phyloP scores from a whole-genome alignment of 495 filamentous ascomycete species.

The Geoglossum glabrum region DNA sequence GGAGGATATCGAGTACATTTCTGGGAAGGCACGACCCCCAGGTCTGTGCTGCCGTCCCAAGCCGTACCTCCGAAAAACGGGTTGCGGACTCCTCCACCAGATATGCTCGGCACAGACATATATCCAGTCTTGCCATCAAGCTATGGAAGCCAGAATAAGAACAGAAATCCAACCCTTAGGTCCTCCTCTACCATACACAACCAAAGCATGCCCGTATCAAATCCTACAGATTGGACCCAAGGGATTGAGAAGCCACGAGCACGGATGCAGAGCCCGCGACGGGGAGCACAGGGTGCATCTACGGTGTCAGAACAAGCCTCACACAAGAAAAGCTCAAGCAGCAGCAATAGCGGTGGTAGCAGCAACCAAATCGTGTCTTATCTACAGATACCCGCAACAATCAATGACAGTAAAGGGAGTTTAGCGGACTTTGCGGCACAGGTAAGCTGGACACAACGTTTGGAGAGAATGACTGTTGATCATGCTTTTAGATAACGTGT shows the following conservation, averaged over 20 bases:
- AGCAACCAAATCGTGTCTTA: slow-evolving; percentile 35
- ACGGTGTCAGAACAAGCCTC: slow-evolving; percentile 10
- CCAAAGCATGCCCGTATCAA: neutral
- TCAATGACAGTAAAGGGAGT: slow-evolving; percentile 51
- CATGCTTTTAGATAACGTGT: slow-evolving; percentile 54
- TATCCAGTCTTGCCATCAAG: slow-evolving; percentile 19
- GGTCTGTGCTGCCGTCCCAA: neutral
- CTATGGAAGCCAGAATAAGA: slow-evolving; percentile 19
- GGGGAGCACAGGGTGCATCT: neutral
- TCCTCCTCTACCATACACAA: slow-evolving; percentile 4
- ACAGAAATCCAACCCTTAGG: slow-evolving; percentile 17
- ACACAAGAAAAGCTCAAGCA: slow-evolving; percentile 16
- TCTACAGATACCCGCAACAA: slow-evolving; percentile 49
- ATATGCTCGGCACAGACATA: slow-evolving; percentile 28
- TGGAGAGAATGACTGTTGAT: neutral
- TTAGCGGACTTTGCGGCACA: slow-evolving; percentile 67
- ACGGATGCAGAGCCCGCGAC: slow-evolving; percentile 11
- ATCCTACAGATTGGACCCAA: neutral
- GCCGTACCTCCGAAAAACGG: slow-evolving; percentile 26
- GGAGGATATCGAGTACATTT: neutral
- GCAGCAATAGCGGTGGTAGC: slow-evolving; percentile 13
- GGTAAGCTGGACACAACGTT: slow-evolving; percentile 23
- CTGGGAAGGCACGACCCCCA: neutral
- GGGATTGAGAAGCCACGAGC: neutral
- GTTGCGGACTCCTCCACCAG: slow-evolving; percentile 29